phyloP scores from a whole-genome alignment of 2,329 filamentous ascomycete species.

The Pezicula radicicola region DNA sequence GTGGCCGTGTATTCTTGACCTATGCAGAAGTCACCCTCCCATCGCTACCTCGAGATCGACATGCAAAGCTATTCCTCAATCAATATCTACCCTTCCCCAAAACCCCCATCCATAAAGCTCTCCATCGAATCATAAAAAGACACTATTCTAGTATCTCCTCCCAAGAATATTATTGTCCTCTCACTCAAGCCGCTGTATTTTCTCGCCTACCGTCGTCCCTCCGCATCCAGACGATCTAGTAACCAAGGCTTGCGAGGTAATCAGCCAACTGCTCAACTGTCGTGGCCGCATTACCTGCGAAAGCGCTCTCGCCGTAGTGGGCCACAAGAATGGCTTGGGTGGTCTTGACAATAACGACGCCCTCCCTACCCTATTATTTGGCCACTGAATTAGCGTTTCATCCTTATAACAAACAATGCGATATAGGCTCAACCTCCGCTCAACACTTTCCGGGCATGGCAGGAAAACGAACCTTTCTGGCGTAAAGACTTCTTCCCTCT shows the following conservation, averaged over 20 bases:
- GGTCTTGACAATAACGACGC: slow-evolving; percentile 82
- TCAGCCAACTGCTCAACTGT: slow-evolving; percentile 82
- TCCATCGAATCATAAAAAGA: slow-evolving; percentile 14
- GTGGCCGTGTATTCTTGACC: slow-evolving; percentile 20
- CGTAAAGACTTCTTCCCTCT: slow-evolving; percentile 78
- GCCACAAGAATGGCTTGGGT: slow-evolving; percentile 83
- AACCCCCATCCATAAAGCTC: slow-evolving; percentile 11
- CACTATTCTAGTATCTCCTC: slow-evolving; percentile 23
- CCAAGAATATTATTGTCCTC: neutral
- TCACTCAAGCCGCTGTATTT: neutral
- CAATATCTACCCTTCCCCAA: neutral
- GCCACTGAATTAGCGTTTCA: slow-evolving; percentile 6
- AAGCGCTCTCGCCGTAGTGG: slow-evolving; percentile 74
- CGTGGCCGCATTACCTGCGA: slow-evolving; percentile 72
- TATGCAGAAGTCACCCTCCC: slow-evolving; percentile 19
- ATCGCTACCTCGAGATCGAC: slow-evolving; percentile 5
- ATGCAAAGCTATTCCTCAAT: slow-evolving; percentile 15
- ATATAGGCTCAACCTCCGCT: neutral
- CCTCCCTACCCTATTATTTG: slow-evolving; percentile 65
- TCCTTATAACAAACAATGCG: slow-evolving; percentile 5
- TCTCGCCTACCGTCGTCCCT: slow-evolving; percentile 1
- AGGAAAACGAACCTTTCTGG: slow-evolving; percentile 67
- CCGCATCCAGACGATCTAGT: slow-evolving; percentile 49
- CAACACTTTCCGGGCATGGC: neutral
- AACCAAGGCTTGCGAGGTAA: slow-evolving; percentile 71